Evolutionary conservation across 164 flowering plant genomes (phyloP), one percentile per base, ranked within the genome.

Genomic region (Nelumbo lutea): DNA sequence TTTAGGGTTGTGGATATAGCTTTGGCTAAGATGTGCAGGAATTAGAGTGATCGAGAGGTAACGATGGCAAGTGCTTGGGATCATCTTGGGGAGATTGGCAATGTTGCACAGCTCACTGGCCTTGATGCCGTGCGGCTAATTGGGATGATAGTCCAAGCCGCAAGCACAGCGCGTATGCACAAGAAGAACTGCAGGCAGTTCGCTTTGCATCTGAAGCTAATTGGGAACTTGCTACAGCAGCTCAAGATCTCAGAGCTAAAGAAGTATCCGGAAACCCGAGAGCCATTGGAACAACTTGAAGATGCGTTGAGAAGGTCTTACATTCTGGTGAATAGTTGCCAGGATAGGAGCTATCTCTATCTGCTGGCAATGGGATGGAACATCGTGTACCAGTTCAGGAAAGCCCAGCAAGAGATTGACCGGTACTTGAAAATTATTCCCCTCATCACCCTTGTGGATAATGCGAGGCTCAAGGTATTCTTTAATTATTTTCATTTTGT

Each of bases 341-440:
- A 90, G 75, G 99, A 95, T 64, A 72, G 88, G 67, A 95, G 99
- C 76, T 95, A 87, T 72, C 86, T 95, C 3, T 92, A 92, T 74
- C 72, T 95, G 78, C 76, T 92, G 67, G 97, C 98, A 6, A 92
- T 95, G 98, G 98, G 98, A 6, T 92, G 98, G 98, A 90, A 90
- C 72, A 86, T 95, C 71, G 98, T 95, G 5, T 93, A 90, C 50
- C 98, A 95, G 77, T 92, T 95, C 75, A 79, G 97, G 73, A 88
- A 76, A 78, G 96, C 97, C 7, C 99, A 93, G 73, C 83, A 76
- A 65, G 98, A 95, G 82, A 92, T 95, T 50, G 98, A 95, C 67
- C 88, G 87, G 39, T 92, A 92, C 72, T 79, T 95, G 82, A 77
- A 76, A 73, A 82, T 95, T 47, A 86, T 92, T 3, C 98, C 99